phyloP scores from a whole-genome alignment of 2,329 filamentous ascomycete genomes.

The Karstenula rhodostoma region DNA sequence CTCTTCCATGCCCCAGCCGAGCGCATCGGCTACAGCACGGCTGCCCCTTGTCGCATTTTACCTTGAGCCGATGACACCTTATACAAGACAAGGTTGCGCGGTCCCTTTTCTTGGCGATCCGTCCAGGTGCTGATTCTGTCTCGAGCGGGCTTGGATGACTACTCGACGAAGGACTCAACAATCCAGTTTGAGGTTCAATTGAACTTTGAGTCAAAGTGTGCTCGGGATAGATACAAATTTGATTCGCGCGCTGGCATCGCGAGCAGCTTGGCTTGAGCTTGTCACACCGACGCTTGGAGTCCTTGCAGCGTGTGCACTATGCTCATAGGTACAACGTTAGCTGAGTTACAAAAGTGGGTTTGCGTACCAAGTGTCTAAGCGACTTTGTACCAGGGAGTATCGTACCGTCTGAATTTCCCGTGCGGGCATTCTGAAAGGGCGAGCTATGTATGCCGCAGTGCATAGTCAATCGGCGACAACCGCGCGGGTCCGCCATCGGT shows the following conservation, averaged over 20 bases:
- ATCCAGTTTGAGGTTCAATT: neutral
- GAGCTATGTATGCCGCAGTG: too few relatives aligned
- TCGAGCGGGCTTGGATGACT: neutral
- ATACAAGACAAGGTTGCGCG: constrained; percentile 30
- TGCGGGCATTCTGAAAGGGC: neutral
- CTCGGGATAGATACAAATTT: neutral
- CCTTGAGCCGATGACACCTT: constrained; percentile 33
- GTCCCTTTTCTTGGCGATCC: constrained; percentile 21
- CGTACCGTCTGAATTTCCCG: constrained; percentile 11
- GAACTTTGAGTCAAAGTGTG: neutral
- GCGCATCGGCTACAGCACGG: constrained; percentile 31
- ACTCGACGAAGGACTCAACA: neutral
- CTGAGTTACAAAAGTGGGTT: too few relatives aligned
- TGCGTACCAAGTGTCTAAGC: too few relatives aligned
- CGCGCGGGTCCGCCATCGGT: constrained; percentile 5
- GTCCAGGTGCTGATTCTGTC: neutral
- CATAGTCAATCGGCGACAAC: neutral
- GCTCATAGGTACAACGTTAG: too few relatives aligned
- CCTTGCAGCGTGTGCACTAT: constrained; percentile 4
- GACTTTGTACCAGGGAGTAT: too few relatives aligned
- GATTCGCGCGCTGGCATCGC: constrained; percentile 1
- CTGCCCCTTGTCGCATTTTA: constrained; percentile 30
- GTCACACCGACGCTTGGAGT: constrained; percentile 11
- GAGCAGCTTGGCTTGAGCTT: constrained; percentile 8
- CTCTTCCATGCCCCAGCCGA: constrained; percentile 19